phyloP scores from a whole-genome alignment of 73 alveolate genomes.

The Durusdinium trenchii region DNA sequence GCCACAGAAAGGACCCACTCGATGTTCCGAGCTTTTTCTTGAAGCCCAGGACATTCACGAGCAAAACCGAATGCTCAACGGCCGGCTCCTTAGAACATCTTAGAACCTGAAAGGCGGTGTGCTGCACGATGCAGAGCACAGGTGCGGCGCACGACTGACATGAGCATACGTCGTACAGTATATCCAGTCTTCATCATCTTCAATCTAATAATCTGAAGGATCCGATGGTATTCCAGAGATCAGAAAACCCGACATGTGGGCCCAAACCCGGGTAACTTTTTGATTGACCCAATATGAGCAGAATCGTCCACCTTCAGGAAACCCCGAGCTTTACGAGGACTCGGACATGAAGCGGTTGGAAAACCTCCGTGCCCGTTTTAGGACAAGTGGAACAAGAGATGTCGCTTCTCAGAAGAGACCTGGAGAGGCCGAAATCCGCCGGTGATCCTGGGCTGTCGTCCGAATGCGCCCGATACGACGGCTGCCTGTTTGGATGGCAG shows the following conservation, averaged over 20 bases:
- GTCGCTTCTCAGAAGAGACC: not conserved
- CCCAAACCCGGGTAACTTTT: too few relatives aligned
- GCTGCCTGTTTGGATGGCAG: not conserved
- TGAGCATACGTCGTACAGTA: too few relatives aligned
- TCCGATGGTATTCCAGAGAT: too few relatives aligned
- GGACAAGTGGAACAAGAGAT: constrained; percentile 36
- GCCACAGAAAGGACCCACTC: too few relatives aligned
- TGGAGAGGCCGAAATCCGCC: not conserved
- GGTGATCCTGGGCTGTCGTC: not conserved
- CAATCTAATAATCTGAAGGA: too few relatives aligned
- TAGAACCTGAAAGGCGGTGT: not conserved
- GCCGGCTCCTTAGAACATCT: not conserved
- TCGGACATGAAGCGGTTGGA: too few relatives aligned
- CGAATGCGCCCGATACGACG: not conserved
- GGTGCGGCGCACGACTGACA: too few relatives aligned
- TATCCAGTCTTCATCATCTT: too few relatives aligned
- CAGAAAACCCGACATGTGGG: too few relatives aligned
- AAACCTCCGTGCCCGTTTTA: not conserved
- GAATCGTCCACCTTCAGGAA: too few relatives aligned
- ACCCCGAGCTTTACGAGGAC: too few relatives aligned
- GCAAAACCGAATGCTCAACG: constrained; percentile 42
- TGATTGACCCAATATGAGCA: too few relatives aligned
- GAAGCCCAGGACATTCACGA: constrained; percentile 40
- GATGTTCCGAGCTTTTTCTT: not conserved
- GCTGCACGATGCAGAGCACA: not conserved